Conservation (phyloP, 352 stramenopile genomes). For the Phytophthora chlamydospora region DNA sequence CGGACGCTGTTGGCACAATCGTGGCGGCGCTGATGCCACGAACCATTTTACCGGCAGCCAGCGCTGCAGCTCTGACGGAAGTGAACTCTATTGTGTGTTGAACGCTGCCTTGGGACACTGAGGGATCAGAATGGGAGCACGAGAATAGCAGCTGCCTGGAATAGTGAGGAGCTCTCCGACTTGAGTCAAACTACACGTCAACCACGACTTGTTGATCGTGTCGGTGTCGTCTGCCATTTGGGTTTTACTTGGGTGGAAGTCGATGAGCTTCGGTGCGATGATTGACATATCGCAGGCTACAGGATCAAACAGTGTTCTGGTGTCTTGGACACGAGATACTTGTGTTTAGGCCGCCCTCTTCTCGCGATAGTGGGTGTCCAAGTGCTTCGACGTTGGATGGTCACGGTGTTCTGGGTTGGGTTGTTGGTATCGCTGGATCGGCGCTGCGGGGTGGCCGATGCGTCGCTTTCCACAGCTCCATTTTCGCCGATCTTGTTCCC, state of each 20-base stretch:
- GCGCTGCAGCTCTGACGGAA: not conserved
- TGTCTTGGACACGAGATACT: not conserved
- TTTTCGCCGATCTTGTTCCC: conserved; percentile 5
- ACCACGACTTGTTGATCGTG: no score
- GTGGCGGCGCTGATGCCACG: conserved; percentile 18
- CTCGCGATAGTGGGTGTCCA: not conserved
- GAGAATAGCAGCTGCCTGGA: not conserved
- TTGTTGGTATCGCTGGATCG: conserved; percentile 5
- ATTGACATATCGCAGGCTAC: not conserved
- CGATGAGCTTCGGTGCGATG: no score
- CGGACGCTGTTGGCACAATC: conserved; percentile 28
- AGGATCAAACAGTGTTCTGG: conserved; percentile 17
- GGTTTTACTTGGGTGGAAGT: no score
- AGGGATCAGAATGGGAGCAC: conserved; percentile 2
- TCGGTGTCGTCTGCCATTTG: no score
- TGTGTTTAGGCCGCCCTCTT: not conserved
- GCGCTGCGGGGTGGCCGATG: not conserved
- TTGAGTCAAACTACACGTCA: no score
- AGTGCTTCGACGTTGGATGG: conserved; percentile 1
- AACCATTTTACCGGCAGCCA: conserved; percentile 14
- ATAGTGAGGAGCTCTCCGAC: no score
- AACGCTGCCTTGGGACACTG: not conserved
- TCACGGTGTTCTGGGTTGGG: not conserved
- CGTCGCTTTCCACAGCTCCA: not conserved
- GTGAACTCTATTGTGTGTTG: not conserved